Evolutionary conservation across 331 rosid genomes (phyloP).

Genomic region (Rhamnella rubrinervis): DNA sequence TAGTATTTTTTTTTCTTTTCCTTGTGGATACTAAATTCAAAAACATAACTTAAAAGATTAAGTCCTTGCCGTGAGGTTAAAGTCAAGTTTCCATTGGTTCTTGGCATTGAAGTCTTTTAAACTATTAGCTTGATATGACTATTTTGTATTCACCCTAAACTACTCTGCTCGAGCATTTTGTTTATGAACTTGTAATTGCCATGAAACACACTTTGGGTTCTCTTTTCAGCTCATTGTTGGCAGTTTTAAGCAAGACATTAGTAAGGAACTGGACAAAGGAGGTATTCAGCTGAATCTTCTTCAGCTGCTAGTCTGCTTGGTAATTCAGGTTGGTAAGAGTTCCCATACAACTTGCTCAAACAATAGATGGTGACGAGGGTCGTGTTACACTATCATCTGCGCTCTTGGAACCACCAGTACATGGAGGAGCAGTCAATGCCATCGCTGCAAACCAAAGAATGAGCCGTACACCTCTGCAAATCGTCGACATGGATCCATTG

Average conservation of each 20-base stretch:
- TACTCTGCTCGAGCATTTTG: neutral
- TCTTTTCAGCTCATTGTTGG: conserved; percentile 43
- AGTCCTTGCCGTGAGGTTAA: no score
- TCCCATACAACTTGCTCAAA: conserved; percentile 13
- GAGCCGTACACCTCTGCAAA: conserved; percentile 1
- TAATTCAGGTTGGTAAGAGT: conserved; percentile 12
- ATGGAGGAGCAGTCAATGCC: conserved; percentile 1
- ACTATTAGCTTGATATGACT: no score
- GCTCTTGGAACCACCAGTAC: conserved; percentile 14
- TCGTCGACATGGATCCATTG: neutral
- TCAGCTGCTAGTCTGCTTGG: neutral
- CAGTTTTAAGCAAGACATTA: conserved; percentile 40
- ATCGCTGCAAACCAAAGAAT: conserved; percentile 7
- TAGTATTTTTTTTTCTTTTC: no score
- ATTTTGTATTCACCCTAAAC: no score
- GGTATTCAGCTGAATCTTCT: conserved; percentile 8
- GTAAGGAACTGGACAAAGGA: conserved; percentile 16
- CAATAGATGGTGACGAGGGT: conserved; percentile 21
- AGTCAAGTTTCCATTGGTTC: no score
- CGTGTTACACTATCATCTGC: conserved; percentile 26
- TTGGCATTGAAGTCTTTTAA: no score
- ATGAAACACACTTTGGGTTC: conserved; percentile 3
- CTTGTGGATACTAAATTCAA: no score
- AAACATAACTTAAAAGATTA: no score
- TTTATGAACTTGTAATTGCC: neutral